Evolutionary conservation across 176 grass and related monocot genomes (phyloP).

Genomic region (Zizania latifolia): DNA sequence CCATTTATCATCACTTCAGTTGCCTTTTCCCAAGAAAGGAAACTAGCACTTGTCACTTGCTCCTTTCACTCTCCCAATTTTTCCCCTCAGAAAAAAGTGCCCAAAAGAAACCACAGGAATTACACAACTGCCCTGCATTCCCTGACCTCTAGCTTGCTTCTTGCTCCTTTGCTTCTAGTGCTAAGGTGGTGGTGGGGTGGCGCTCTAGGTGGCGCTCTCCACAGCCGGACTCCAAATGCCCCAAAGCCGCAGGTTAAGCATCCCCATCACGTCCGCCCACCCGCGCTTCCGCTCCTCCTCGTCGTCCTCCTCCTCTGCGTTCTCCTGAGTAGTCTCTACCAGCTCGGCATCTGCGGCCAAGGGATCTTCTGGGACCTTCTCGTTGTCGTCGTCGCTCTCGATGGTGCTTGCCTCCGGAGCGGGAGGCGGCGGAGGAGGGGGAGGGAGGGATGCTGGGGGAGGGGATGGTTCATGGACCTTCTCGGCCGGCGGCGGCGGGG

Average conservation of each 20-base stretch:
- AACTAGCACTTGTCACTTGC: background rate
- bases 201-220: conserved; percentile 35
- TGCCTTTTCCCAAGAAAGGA: background rate
- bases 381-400: background rate
- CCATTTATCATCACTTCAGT: background rate
- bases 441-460: background rate
- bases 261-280: conserved; percentile 44
- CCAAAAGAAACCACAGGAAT: background rate
- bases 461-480: background rate
- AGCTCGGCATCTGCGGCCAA: no score
- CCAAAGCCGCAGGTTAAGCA: conserved; percentile 41
- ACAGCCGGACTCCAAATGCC: conserved; percentile 46
- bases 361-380: background rate
- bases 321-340: no score
- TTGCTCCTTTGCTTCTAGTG: background rate
- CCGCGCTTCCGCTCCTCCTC: conserved; percentile 31
- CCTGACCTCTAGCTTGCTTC: background rate
- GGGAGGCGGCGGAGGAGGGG: background rate
- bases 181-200: background rate
- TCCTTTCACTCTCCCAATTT: background rate
- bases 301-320: background rate
- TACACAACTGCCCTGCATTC: background rate
- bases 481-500: background rate
- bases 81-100: background rate
- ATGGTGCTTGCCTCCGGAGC: background rate